These are phyloP conservation scores for Kentomonas sorsogonicus DNA, from an alignment of 208 protist species.

Conservation along the genomic window DNA sequence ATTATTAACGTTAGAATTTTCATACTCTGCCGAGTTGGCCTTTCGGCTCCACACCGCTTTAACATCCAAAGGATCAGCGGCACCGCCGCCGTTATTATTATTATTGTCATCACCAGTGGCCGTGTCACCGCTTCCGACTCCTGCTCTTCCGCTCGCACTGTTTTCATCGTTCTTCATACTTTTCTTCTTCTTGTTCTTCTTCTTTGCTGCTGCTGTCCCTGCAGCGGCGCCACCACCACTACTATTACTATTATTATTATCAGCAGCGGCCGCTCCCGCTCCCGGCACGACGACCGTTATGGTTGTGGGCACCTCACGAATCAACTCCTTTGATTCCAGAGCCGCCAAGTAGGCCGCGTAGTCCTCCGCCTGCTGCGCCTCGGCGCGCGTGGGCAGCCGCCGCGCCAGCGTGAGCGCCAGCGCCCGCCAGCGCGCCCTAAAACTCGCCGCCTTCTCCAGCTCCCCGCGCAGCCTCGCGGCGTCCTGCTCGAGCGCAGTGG, in stretches of 20 bases:
- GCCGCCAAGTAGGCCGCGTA: too few species aligned
- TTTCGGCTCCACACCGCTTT: not conserved
- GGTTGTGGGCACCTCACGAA: too few species aligned
- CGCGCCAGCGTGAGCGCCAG: slow-evolving; percentile 17
- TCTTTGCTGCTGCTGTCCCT: slow-evolving; percentile 4
- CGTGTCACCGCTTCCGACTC: not conserved
- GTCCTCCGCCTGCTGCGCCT: too few species aligned
- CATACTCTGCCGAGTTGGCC: not conserved
- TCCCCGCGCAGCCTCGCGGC: slow-evolving; percentile 20
- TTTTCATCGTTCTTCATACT: not conserved
- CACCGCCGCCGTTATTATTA: too few species aligned
- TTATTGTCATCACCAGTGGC: not conserved
- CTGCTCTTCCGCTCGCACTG: not conserved
- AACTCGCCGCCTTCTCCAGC: slow-evolving; percentile 14
- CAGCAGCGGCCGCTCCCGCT: too few species aligned
- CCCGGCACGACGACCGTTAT: too few species aligned
- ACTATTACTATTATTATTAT: too few species aligned
- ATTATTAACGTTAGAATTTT: not conserved
- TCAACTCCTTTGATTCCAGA: too few species aligned
- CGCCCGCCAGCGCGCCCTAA: slow-evolving; percentile 37
- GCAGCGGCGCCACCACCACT: too few species aligned
- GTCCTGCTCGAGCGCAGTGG: slow-evolving; percentile 15
- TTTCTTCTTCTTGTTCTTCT: not conserved
- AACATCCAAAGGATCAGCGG: too few species aligned
- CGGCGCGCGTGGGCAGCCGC: too few species aligned